Base-by-base conservation (phyloP, 2,329 filamentous ascomycete genomes). In the Gnomoniopsis smithogilvyi region DNA sequence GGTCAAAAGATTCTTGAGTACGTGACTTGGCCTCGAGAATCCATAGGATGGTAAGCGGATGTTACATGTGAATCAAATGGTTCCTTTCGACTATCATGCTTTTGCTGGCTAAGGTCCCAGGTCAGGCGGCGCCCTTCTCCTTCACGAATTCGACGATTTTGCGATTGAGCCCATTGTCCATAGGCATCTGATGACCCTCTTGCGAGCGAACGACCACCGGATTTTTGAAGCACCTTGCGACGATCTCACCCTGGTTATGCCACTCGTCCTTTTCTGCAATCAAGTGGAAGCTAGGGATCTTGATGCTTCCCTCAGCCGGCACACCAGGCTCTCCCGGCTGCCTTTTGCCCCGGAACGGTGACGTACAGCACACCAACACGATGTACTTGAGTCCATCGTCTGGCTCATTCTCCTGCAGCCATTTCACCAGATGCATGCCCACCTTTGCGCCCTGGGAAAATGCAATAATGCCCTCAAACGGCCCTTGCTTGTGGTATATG, bases 401-500 rank as follows among this genome's bases (percentile, higher is more conserved):
- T 12, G 51, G 50, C 51, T 58, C 56, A 30, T 58, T 48, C 26
- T 58, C 56, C 38, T 58, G 56, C n/a, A 58, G 33, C 56, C 56
- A 58, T 43, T 53, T 58, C 26, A 58, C 50, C 30, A 58, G 43
- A 33, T 58, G 56, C 56, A 58, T 33, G 17, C 56, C 56, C 33
- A 58, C 56, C 21, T 58, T 58, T 10, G 56, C 56, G 6, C 56
- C 56, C 49, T 58, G 56, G 1, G 49, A 53, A 43, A 58, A 58
- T 26, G 49, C 56, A n/a, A 58, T 30, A 34, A 58, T 58, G 49
- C 56, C 56, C 8, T 53, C 56, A 43, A 58, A 58, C 4, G 56
- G 56, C 21, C 56, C 56, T 24, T 58, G 49, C 49, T 52, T 41
- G 30, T 58, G 41, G 50, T 58, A 58, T 11, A 92, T 91, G 87